Base-by-base conservation (phyloP, 129 eudicot species). In the Helianthus tuberosus region DNA sequence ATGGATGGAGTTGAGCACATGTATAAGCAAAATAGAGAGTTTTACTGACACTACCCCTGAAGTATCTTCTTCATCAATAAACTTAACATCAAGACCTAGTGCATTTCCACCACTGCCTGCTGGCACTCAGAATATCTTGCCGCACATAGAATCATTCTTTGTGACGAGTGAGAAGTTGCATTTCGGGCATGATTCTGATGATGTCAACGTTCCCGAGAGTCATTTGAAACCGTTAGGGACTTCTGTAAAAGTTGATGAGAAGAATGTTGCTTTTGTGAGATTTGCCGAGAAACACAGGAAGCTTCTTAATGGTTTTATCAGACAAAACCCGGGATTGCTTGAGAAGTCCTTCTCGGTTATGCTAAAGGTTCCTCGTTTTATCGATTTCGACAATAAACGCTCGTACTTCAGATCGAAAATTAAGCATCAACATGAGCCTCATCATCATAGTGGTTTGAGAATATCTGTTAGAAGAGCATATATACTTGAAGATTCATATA, bases 401-500 rank as follows among this genome's bases (percentile, higher is more conserved):
- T 77, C 99, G 16, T 88, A 95, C 78, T 95, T 95, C 73, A 85
- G 99, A 82, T 95, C 99, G 20, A 95, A 89, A 84, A 95, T 95
- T 16, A 91, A 91, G 78, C 97, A 95, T 67, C 99, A 86, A 76
- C 96, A 91, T 53, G 97, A 95, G 79, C 97, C 89, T 75, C 99
- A 95, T 72, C 99, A 95, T 73, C 99, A 91, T 64, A 87, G 97
- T 76, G 94, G 97, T 59, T 63, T 95, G 76, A 85, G 99, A 66
- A 95, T 95, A 39, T 91, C 97, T 60, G 99, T 95, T 3, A 91
- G 99, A 85, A 83, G 99, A 69, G 99, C 97, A 32, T 95, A 95
- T 73, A 95, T 95, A 48, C 89, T 95, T 52, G 99, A 95, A 84
- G 99, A 95, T 84, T 95, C 99, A 0, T 95, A 95, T 78, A 95